A percentile compares a stretch with the other conserved stretches of the same genome.
These are phyloP conservation scores for Paraphoma sp. DNA, from an alignment of 2,329 filamentous ascomycete species.

Conservation along the genomic window DNA sequence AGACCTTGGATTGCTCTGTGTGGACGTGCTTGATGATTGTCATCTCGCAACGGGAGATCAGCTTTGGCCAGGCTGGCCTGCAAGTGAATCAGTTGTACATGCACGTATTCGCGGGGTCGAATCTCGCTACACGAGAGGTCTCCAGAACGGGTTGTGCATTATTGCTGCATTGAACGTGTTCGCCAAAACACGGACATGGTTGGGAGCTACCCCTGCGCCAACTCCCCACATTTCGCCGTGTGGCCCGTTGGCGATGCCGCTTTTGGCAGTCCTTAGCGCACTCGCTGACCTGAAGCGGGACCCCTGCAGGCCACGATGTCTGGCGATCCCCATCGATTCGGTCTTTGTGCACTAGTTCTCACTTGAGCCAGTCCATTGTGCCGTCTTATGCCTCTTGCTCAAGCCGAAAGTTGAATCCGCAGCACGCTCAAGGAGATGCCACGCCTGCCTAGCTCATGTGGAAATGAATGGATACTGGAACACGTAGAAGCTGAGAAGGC, in stretches of 20 bases:
- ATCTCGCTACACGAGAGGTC: not conserved
- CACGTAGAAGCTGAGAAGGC: no score
- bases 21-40: not conserved
- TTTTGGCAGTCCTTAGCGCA: not conserved
- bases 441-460: not conserved
- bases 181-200: slow-evolving; percentile 15
- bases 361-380: not conserved
- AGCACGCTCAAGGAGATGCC: not conserved
- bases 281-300: not conserved
- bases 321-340: not conserved
- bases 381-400: no score
- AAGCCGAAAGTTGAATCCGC: not conserved
- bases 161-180: slow-evolving; percentile 4
- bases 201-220: slow-evolving; percentile 13
- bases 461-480: not conserved
- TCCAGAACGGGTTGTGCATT: not conserved
- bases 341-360: not conserved
- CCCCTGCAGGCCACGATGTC: not conserved
- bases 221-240: slow-evolving; percentile 1
- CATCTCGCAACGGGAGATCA: not conserved
- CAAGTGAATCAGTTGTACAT: not conserved
- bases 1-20: not conserved
- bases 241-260: not conserved
- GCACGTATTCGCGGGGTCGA: not conserved
- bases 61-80: not conserved